Evolutionary conservation across 148 eudicot species (phyloP).

Genomic region (Vaccinium myrtillus): DNA sequence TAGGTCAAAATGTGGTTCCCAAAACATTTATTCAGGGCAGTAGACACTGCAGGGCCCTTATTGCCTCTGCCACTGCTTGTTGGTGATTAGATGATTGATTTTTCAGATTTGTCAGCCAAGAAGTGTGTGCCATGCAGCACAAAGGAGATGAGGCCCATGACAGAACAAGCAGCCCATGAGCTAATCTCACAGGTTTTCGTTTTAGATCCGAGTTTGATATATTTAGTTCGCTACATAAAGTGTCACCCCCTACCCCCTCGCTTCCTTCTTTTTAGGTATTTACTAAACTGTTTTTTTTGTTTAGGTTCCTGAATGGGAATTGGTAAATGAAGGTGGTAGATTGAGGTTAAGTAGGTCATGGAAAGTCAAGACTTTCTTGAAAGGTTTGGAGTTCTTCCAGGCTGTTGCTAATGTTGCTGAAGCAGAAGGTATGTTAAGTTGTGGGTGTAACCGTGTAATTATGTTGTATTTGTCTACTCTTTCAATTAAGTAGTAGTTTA

Average conservation of each 20-base stretch:
- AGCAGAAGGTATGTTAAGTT: conserved; percentile 88
- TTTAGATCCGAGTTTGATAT: not conserved
- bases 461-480: no score
- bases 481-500: no score
- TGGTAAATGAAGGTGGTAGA: conserved; percentile 57
- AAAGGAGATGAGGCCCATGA: conserved; percentile 73
- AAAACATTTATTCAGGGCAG: not conserved
- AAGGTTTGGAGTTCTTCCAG: conserved; percentile 84
- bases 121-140: conserved; percentile 89
- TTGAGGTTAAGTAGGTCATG: conserved; percentile 68
- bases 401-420: conserved; percentile 78
- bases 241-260: not conserved
- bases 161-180: conserved; percentile 58
- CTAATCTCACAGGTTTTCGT: conserved; percentile 52
- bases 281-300: not conserved
- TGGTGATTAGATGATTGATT: conserved; percentile 1
- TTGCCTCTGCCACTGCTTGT: not conserved
- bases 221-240: not conserved
- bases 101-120: conserved; percentile 66
- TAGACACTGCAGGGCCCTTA: not conserved
- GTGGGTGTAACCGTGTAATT: no score
- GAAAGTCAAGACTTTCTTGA: conserved; percentile 81
- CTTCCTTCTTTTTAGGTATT: not conserved
- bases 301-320: conserved; percentile 84
- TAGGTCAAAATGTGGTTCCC: not conserved